Evolutionary conservation across 2,329 filamentous ascomycete genomes (phyloP).

Genomic region (Daldinia sp.): DNA sequence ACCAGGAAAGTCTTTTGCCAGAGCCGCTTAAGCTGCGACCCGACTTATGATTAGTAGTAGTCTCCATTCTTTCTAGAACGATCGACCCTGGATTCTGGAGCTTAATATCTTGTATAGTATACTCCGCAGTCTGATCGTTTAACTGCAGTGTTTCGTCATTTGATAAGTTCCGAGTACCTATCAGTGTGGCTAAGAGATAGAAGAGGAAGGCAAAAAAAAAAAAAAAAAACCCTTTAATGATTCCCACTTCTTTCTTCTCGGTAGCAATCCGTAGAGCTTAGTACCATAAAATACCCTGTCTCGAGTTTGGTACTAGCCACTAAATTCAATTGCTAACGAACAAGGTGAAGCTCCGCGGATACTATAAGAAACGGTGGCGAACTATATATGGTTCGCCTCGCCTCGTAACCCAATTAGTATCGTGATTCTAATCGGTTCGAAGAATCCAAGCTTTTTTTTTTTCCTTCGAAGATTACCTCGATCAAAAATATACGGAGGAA

Average conservation of each 20-base stretch:
- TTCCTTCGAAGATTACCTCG: neutral
- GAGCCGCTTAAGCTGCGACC: constrained; percentile 25
- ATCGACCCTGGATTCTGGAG: constrained; percentile 2
- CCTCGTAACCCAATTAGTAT: constrained; percentile 12
- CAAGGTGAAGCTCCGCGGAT: neutral
- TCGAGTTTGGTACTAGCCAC: neutral
- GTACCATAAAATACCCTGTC: neutral
- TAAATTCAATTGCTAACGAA: neutral
- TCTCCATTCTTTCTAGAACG: constrained; percentile 21
- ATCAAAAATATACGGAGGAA: neutral
- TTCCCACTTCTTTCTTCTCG: constrained; percentile 7
- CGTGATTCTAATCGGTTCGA: neutral
- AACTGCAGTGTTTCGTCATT: constrained; percentile 26
- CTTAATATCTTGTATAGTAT: constrained; percentile 15
- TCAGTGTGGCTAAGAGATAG: constrained; percentile 8
- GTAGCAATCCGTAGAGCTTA: constrained; percentile 2
- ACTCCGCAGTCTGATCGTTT: constrained; percentile 7
- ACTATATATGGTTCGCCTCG: constrained; percentile 13
- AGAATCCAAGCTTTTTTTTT: neutral
- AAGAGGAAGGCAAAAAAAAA: too few relatives aligned
- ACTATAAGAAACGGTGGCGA: constrained; percentile 23
- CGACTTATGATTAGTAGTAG: constrained; percentile 22
- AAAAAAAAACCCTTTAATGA: constrained; percentile 6
- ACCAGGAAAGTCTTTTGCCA: constrained; percentile 38
- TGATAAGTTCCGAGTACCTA: constrained; percentile 21